Evolutionary conservation across 129 eudicot genomes (phyloP).

Genomic region (Centella asiatica): DNA sequence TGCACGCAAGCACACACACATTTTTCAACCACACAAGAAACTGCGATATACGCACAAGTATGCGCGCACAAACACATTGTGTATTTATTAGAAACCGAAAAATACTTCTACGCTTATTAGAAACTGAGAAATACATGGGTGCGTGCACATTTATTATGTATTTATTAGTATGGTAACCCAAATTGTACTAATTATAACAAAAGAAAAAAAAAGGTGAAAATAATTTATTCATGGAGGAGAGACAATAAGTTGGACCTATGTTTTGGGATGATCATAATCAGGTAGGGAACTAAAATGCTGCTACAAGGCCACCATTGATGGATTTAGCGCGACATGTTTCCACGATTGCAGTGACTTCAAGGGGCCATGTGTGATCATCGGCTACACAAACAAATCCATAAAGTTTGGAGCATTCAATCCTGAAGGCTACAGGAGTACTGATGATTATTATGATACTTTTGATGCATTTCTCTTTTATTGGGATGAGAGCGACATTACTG

Average conservation of each 20-base stretch:
- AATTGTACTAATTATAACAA: no score
- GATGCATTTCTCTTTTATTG: slow-evolving; percentile 59
- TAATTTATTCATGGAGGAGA: no score
- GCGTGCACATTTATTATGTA: no score
- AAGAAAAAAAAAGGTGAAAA: no score
- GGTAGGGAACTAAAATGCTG: slow-evolving; percentile 88
- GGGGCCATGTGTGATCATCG: slow-evolving; percentile 88
- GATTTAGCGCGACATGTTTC: slow-evolving; percentile 78
- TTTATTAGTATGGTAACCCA: no score
- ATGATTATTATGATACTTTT: slow-evolving; percentile 78
- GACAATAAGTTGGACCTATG: neutral
- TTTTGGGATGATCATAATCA: slow-evolving; percentile 24
- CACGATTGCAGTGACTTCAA: slow-evolving; percentile 75
- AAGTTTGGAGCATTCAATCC: slow-evolving; percentile 91
- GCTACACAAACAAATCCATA: slow-evolving; percentile 55
- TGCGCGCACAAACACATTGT: no score
- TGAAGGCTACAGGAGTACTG: slow-evolving; percentile 85
- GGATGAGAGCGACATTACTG: slow-evolving; percentile 25
- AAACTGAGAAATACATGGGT: no score
- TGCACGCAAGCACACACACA: neutral
- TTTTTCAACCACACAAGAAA: no score
- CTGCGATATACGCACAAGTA: no score
- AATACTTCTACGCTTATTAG: no score
- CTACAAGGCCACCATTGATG: slow-evolving; percentile 81
- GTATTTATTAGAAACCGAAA: no score